Base-by-base conservation (phyloP, 1,284 basidiomycete species). In the Vanrija pseudolonga region DNA sequence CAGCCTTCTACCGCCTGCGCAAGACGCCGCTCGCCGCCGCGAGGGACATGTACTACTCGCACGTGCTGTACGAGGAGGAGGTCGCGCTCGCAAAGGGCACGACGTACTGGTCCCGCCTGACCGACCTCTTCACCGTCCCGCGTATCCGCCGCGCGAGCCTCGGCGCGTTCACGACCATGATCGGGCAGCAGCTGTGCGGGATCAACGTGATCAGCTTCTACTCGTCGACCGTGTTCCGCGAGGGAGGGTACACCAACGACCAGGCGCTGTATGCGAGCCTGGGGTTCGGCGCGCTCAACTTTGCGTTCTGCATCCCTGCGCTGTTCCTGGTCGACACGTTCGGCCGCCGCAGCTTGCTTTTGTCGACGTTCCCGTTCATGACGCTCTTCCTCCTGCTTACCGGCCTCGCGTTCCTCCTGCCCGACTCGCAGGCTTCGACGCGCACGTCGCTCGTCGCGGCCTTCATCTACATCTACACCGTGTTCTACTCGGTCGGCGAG, bases 111-210 rank as follows among this genome's bases (percentile, higher is more conserved):
- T 41, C 51, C 61, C 79, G 81, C 36, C 74, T 85, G 61, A 23
- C 80, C n/a, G 85, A 88, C 68, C 76, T 88, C 53, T 88, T 88
- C 74, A 82, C 81, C 17, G 78, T 88, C 28, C 84, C 83, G 6
- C 82, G 90, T 51, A 84, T 87, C 74, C 80, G 89, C 59, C 80
- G 89, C 49, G 89, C 87, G 0, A 81, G 85, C 2, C 75, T 87
- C 32, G 89, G 83, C 0, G 82, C 84, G 11, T 80, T 80, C 59
- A 79, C 85, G 47, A 85, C 88, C 71, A 89, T 89, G 87, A 83
- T 88, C 66, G 82, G 59, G 3, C 67, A 66, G 51, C 66, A 68
- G 53, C 60, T 70, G 59, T 71, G 69, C 45, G 67, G 66, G 44
- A 65, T 70, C 57, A 70, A 69, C 53, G 39, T 40, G 5, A 40